Evolutionary conservation across 75 land plant species (phyloP), one percentile per base, ranked within the genome.

Genomic region (Larix kaempferi): DNA sequence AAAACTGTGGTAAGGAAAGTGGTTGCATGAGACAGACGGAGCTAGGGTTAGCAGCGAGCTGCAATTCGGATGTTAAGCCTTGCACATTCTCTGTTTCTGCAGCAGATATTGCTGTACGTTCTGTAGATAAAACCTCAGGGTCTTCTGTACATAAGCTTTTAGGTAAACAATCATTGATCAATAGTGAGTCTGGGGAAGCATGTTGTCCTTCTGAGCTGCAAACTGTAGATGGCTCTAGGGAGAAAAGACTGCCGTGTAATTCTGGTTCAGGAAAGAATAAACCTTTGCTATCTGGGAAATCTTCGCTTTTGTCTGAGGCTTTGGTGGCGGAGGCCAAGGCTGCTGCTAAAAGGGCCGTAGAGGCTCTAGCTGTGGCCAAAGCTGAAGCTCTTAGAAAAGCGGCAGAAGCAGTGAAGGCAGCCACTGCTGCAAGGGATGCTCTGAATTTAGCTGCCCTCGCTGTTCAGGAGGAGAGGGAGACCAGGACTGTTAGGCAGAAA

Each of bases 381-480:
- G 80, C 57, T 37, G 75, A 75, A 37, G 89, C 89, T 0, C 69
- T 64, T 75, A 79, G 57, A 61, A 91, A 91, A 74, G 87, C 91
- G 0, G 75, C 55, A 23, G 87, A 64, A 4, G 91, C 93, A 13
- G 88, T 35, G 77, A 78, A 74, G 56, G 91, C 89, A 2, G 78
- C 86, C 19, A 76, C 80, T 7, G 80, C 78, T 76, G 87, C 85
- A 5, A 82, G 74, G 76, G 73, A 56, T 29, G 92, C 92, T 3
- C 63, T 88, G 64, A 80, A 74, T 26, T 75, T 76, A 55, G 87
- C 77, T 10, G 82, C 79, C 22, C 63, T 73, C 26, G 87, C 86
- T 25, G 66, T 60, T 11, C 41, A 29, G 74, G 84, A 75, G 39
- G 83, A 76, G 59, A 74, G 55, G 15, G 76, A 33, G 55, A 71